phyloP scores from a whole-genome alignment of 192 early-diverging fungal genomes.

The Podila verticillata region DNA sequence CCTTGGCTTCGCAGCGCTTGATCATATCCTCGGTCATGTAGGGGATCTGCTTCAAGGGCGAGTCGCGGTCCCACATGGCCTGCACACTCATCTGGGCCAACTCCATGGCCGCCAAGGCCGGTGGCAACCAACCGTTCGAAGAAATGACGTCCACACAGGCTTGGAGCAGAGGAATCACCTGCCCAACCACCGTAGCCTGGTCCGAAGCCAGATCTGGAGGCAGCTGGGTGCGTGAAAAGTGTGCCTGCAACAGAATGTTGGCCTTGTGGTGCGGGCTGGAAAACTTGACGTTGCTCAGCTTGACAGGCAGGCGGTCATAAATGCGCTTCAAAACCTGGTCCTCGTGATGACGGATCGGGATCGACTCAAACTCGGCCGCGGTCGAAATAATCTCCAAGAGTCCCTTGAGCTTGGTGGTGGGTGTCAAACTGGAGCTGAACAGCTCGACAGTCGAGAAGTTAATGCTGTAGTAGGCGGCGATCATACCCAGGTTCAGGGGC shows the following conservation, averaged over 20 bases:
- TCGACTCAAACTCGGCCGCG: conserved; percentile 90
- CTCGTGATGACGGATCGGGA: conserved; percentile 96
- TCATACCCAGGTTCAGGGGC: conserved; percentile 95
- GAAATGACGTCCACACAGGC: conserved; percentile 95
- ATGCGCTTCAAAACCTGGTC: conserved; percentile 79
- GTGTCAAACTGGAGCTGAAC: conserved; percentile 88
- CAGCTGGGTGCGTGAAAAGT: conserved; percentile 90
- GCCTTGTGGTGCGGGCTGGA: conserved; percentile 93
- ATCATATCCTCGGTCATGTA: conserved; percentile 80
- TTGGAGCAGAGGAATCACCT: conserved; percentile 89
- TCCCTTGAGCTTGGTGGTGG: conserved; percentile 88
- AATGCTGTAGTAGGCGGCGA: conserved; percentile 98
- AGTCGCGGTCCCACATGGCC: conserved; percentile 95
- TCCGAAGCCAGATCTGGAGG: conserved; percentile 95
- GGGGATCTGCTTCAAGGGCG: conserved; percentile 92
- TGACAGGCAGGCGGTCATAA: conserved; percentile 86
- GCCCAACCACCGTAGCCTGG: conserved; percentile 68
- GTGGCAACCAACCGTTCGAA: conserved; percentile 89
- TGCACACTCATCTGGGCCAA: conserved; percentile 97
- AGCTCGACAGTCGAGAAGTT: conserved; percentile 94
- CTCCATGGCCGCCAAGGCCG: conserved; percentile 95
- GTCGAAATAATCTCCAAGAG: conserved; percentile 94
- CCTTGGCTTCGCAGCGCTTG: conserved; percentile 71
- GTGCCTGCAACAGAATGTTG: conserved; percentile 93
- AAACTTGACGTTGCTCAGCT: conserved; percentile 75